phyloP scores from a whole-genome alignment of 139 green algal genomes.

The Ettlia oleoabundans region DNA sequence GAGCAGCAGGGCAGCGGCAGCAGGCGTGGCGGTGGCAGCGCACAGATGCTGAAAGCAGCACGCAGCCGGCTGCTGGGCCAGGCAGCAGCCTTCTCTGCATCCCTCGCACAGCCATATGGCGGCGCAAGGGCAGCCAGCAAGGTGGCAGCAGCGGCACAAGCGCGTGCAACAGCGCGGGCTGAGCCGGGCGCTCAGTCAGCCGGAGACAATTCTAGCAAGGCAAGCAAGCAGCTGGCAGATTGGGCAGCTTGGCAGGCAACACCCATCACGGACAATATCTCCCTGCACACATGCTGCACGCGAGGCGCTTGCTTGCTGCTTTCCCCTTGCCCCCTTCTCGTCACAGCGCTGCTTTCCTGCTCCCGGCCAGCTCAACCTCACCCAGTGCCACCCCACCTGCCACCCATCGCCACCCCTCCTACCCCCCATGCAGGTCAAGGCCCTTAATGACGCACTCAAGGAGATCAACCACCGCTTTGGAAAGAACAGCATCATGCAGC shows the following conservation, averaged over 20 bases:
- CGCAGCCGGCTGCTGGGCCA: slow-evolving; percentile 10
- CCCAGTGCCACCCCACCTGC: neutral
- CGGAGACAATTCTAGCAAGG: neutral
- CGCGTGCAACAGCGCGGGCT: neutral
- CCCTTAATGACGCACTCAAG: slow-evolving; percentile 54
- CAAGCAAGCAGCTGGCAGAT: no score
- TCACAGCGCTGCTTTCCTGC: neutral
- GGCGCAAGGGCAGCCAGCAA: neutral
- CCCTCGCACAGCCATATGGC: neutral
- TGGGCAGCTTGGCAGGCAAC: no score
- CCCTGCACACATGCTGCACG: no score
- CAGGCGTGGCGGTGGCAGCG: neutral
- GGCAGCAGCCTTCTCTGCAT: slow-evolving; percentile 9
- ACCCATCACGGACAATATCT: no score
- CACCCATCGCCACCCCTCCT: neutral
- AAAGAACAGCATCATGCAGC: slow-evolving; percentile 76
- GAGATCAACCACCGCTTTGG: slow-evolving; percentile 69
- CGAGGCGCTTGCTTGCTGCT: no score
- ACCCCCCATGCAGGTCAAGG: slow-evolving; percentile 42
- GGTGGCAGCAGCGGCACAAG: neutral
- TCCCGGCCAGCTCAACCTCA: neutral
- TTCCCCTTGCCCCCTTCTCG: no score
- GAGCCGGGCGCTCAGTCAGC: neutral
- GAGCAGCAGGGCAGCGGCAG: neutral
- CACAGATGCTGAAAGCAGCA: neutral